Conservation (phyloP, 2,329 filamentous ascomycete genomes). For the Xylariaceae sp. region DNA sequence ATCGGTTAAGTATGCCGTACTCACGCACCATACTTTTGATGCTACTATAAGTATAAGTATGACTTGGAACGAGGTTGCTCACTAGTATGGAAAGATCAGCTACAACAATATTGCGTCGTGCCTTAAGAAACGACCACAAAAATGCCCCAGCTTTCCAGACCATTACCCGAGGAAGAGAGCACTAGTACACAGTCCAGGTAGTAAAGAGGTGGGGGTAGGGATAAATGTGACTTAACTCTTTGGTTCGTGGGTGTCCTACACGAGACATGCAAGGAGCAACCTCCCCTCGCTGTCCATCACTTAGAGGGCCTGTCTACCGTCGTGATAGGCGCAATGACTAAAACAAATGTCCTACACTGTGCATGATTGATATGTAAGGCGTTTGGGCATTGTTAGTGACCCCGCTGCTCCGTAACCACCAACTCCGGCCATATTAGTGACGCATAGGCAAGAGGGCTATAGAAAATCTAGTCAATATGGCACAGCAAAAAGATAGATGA, state of each 20-base stretch:
- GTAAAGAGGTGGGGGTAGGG: no score
- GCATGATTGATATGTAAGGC: no score
- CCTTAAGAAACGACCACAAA: neutral
- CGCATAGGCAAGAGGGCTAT: conserved; percentile 57
- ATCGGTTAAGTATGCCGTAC: conserved; percentile 54
- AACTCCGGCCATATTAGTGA: conserved; percentile 57
- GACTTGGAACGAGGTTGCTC: conserved; percentile 56
- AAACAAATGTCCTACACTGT: conserved; percentile 58
- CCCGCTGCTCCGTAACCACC: conserved; percentile 53
- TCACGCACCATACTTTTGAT: conserved; percentile 38
- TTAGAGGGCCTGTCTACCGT: no score
- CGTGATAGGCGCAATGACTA: no score
- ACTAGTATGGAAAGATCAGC: conserved; percentile 34
- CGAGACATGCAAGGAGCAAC: conserved; percentile 44
- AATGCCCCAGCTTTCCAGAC: no score
- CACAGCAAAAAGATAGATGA: conserved; percentile 29
- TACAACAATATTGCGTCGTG: neutral
- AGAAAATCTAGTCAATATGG: conserved; percentile 55
- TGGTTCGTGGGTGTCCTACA: conserved; percentile 49
- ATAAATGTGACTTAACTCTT: conserved; percentile 38
- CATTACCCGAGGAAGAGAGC: no score
- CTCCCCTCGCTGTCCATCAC: conserved; percentile 51
- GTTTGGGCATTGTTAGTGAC: no score
- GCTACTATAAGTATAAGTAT: conserved; percentile 48
- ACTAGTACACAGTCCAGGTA: no score